Percentiles rank a stretch among this genome's conserved stretches.
Conservation (phyloP, 371 early-diverging fungal genomes). For the Batkoa obscura region DNA sequence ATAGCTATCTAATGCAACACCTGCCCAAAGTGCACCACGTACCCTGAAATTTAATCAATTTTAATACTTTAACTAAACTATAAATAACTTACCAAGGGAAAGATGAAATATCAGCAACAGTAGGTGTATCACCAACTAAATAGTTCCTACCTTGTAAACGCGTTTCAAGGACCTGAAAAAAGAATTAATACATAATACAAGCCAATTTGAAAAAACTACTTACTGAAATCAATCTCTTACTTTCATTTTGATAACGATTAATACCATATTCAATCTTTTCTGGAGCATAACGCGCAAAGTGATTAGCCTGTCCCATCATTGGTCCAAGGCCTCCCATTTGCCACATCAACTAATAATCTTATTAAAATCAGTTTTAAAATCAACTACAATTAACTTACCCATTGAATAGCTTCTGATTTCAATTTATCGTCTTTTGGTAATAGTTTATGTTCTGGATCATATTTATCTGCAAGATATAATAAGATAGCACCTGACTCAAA, state of each 20-base stretch:
- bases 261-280: conserved; percentile 26
- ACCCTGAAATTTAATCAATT: background rate
- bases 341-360: conserved; percentile 18
- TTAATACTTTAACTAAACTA: background rate
- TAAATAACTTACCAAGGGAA: background rate
- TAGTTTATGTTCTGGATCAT: conserved; percentile 22
- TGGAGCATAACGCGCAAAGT: conserved; percentile 20
- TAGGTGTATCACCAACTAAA: conserved; percentile 13
- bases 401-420: conserved; percentile 19
- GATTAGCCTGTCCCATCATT: conserved; percentile 17
- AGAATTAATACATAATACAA: background rate
- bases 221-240: conserved; percentile 16
- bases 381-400: conserved; percentile 7
- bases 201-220: background rate
- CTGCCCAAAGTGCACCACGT: background rate
- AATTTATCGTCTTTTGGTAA: conserved; percentile 18
- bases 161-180: conserved; percentile 7
- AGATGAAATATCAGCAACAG: conserved; percentile 1
- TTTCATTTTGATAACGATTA: conserved; percentile 22
- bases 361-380: background rate
- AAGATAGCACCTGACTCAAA: conserved; percentile 30
- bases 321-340: conserved; percentile 20
- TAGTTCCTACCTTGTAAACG: conserved; percentile 12
- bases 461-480: conserved; percentile 25
- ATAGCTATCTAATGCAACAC: background rate